phyloP scores from a whole-genome alignment of 1,284 basidiomycete genomes.

The Leccinum pallidistipes region DNA sequence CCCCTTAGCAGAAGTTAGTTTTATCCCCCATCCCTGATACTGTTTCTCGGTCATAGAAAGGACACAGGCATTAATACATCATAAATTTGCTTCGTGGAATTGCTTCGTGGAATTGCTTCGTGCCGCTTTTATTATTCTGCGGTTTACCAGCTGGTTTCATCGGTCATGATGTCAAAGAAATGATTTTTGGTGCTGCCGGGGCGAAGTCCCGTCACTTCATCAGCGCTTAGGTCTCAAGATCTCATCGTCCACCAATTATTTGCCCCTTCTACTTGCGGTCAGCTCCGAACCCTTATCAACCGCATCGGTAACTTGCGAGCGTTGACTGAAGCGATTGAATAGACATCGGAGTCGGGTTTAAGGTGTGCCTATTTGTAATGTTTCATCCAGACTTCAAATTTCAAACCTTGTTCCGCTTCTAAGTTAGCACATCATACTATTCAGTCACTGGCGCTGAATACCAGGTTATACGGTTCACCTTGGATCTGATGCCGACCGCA shows the following conservation, averaged over 20 bases:
- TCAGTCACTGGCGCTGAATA: constrained; percentile 4
- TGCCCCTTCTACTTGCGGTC: not conserved
- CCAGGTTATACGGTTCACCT: not conserved
- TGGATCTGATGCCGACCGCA: constrained; percentile 5
- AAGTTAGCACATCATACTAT: not conserved
- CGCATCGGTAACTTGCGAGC: constrained; percentile 16
- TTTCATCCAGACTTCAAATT: constrained; percentile 17
- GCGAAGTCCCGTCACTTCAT: not conserved
- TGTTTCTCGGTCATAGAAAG: constrained; percentile 19
- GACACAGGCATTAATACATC: constrained; percentile 17
- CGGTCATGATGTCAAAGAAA: not conserved
- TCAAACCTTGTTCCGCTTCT: constrained; percentile 24
- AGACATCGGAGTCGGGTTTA: constrained; percentile 22
- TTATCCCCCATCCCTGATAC: constrained; percentile 19
- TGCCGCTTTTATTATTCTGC: not conserved
- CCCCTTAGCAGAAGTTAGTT: constrained; percentile 9
- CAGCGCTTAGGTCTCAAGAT: not conserved
- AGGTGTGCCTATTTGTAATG: constrained; percentile 21
- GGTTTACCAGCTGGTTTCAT: not conserved
- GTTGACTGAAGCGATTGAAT: constrained; percentile 28
- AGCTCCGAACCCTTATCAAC: constrained; percentile 2
- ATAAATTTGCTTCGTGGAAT: constrained; percentile 13
- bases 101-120: too few species aligned
- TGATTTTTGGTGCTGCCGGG: not conserved
- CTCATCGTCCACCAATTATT: not conserved